Base-by-base conservation (phyloP, 2,329 filamentous ascomycete species). In the Xylariaceae sp. region DNA sequence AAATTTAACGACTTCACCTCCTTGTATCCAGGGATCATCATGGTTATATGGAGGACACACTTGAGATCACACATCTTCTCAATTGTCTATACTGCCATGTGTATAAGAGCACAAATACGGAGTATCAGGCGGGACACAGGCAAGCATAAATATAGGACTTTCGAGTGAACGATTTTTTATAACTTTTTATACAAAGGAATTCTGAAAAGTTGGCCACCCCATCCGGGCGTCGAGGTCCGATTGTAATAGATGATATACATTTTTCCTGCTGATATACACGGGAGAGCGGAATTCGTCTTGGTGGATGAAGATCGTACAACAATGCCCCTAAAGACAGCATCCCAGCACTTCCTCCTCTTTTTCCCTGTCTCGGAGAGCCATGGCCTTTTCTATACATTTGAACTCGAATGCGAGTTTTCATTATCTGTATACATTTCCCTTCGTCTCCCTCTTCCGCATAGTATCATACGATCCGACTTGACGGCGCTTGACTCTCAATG, bases 201-300 rank as follows among this genome's bases (percentile, higher is more conserved):
- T 45, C 43, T 16, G 25, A 40, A 49, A 32, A 50, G 22, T 19
- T 36, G 39, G 29, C 14, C 23, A 12, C 25, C 40, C 25, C 41
- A 37, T 44, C 33, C 16, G 39, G 29, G 20, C 25, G 22, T 48
- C 42, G 23, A 41, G 42, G 39, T 46, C 27, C 44, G 42, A 46
- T 42, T 8, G 19, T 40, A 29, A 41, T 41, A 47, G 22, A 35
- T 27, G 41, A 22, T 29, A 22, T 39, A 36, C 11, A 36, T 49
- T 22, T 50, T 17, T 36, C 20, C n/a, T 8, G 4, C 12, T 50
- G 49, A 50, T 54, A 44, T 50, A 52, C 49, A 54, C 20, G 34
- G 23, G 27, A 38, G 21, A 23, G 32, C 22, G 36, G 38, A 36
- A 22, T 41, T 39, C 21, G 4, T 27, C 37, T 19, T 11, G n/a